Conservation (phyloP, 768 basidiomycete genomes). For the Rhizopogon vinicolor region DNA sequence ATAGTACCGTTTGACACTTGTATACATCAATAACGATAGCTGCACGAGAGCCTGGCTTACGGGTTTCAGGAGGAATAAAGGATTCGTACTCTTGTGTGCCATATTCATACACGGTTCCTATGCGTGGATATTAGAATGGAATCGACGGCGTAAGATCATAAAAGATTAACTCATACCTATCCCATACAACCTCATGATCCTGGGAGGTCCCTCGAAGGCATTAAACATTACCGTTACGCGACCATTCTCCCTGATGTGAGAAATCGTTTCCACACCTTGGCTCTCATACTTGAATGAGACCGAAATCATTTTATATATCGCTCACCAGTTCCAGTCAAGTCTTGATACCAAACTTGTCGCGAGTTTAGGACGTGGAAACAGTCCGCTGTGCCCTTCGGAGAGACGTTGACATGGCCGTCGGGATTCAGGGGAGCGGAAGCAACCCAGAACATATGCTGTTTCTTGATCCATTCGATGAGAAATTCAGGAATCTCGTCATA, state of each 20-base stretch:
- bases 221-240: conserved; percentile 59
- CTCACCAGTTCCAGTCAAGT: conserved; percentile 63
- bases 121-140: not conserved
- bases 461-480: conserved; percentile 50
- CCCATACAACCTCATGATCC: conserved; percentile 54
- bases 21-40: conserved; percentile 57
- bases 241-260: conserved; percentile 60
- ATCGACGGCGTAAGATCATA: not conserved
- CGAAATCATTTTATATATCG: not conserved
- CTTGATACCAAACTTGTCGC: conserved; percentile 67
- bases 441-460: conserved; percentile 71
- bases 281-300: not conserved
- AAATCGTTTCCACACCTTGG: conserved; percentile 55
- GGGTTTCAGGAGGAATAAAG: conserved; percentile 42
- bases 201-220: conserved; percentile 59
- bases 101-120: conserved; percentile 60
- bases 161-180: conserved; percentile 31
- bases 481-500: conserved; percentile 52
- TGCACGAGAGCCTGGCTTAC: conserved; percentile 56
- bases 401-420: conserved; percentile 61
- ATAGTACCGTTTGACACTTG: conserved; percentile 44
- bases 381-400: conserved; percentile 60
- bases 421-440: conserved; percentile 57
- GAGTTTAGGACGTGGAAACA: conserved; percentile 57
- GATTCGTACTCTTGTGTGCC: conserved; percentile 57